phyloP scores from a whole-genome alignment of 306 rosid species.

The Dalbergia cultrata region DNA sequence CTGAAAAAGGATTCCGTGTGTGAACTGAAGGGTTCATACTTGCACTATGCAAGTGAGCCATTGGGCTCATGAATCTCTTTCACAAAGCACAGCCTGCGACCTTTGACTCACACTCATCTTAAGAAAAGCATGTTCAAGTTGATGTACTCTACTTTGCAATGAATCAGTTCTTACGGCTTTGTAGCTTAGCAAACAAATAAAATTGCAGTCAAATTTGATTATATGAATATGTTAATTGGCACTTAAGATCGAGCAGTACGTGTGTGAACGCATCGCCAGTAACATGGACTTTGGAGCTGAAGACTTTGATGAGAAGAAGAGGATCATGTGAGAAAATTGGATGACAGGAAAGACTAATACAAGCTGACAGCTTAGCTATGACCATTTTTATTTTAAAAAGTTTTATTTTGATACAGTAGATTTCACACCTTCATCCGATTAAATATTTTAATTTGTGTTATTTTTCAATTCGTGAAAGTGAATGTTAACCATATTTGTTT shows the following conservation, averaged over 20 bases:
- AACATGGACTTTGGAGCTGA: conserved; percentile 8
- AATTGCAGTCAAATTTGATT: conserved; percentile 11
- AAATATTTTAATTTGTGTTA: too few species aligned
- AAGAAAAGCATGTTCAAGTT: too few species aligned
- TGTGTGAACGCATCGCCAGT: conserved; percentile 15
- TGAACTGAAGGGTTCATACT: not conserved
- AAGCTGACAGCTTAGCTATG: not conserved
- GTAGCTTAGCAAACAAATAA: not conserved
- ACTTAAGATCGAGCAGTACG: not conserved
- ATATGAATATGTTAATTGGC: not conserved
- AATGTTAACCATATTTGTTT: too few species aligned
- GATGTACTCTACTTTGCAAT: too few species aligned
- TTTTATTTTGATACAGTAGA: too few species aligned
- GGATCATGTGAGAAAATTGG: conserved; percentile 7
- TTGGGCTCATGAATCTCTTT: not conserved
- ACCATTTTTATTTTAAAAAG: not conserved
- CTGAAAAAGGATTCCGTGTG: not conserved
- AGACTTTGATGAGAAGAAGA: conserved; percentile 30
- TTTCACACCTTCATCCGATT: too few species aligned
- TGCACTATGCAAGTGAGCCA: not conserved
- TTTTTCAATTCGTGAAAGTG: too few species aligned
- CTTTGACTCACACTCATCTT: too few species aligned
- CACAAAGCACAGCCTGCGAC: too few species aligned
- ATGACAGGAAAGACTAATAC: too few species aligned
- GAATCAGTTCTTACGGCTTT: not conserved